A percentile compares a stretch with the other conserved stretches of the same genome.
phyloP scores from a whole-genome alignment of 176 grass and related monocot genomes.

The Hordeum vulgare region MorexV3_pseudomolecules_assembly NC_058522.1:470058189-470058688 shows the following conservation, averaged over 20 bases:
- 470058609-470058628: conserved; percentile 52
- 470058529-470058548: conserved; percentile 35
- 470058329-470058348: background rate
- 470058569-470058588: background rate
- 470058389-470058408: conserved; percentile 4
- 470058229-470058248: conserved; percentile 46
- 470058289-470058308: conserved; percentile 34
- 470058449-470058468: background rate
- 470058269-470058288: conserved; percentile 6
- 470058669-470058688: conserved; percentile 56
- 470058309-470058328: conserved; percentile 11
- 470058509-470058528: conserved; percentile 48
- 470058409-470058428: background rate
- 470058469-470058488: background rate
- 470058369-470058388: too few species aligned
- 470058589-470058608: conserved; percentile 13
- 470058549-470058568: background rate
- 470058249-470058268: conserved; percentile 39
- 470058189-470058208: conserved; percentile 53
- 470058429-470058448: conserved; percentile 18
- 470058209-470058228: conserved; percentile 63
- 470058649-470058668: conserved; percentile 75
- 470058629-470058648: conserved; percentile 63
- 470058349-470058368: conserved; percentile 7
- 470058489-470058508: background rate